Conservation (phyloP, 768 basidiomycete species). For the Mycena polygramma region DNA sequence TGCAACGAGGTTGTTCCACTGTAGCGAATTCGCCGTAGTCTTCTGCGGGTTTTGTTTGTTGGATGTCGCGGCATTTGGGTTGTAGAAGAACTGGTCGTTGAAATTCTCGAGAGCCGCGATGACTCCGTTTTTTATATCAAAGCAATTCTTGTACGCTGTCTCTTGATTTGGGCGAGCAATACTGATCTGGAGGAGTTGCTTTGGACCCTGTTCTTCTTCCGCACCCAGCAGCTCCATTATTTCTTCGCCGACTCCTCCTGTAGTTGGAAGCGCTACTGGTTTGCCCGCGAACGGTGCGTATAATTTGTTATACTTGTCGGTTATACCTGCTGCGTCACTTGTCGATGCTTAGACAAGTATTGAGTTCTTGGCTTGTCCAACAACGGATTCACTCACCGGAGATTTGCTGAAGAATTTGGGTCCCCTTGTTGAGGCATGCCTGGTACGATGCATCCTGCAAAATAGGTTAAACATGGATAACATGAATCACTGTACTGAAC, state of each 20-base stretch:
- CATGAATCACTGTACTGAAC: no score
- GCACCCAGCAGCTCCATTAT: no score
- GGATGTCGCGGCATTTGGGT: background rate
- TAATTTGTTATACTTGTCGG: background rate
- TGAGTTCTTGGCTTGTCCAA: no score
- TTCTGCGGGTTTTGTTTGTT: background rate
- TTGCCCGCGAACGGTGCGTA: background rate
- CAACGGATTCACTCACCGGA: background rate
- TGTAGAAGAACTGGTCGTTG: conserved; percentile 5
- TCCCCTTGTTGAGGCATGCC: no score
- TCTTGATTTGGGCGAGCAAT: background rate
- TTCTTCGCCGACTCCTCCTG: no score
- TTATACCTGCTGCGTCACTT: background rate
- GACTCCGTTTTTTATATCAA: background rate
- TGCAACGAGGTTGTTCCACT: background rate
- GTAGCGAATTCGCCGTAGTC: background rate
- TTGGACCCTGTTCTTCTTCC: no score
- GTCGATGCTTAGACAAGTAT: background rate
- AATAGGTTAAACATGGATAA: no score
- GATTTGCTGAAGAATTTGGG: no score
- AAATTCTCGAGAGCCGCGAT: background rate
- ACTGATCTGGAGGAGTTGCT: background rate
- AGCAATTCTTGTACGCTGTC: conserved; percentile 1
- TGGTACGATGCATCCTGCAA: no score
- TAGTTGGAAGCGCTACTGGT: background rate